Conservation (phyloP, 2,329 filamentous ascomycete species). For the Stemphylium beticola region DNA sequence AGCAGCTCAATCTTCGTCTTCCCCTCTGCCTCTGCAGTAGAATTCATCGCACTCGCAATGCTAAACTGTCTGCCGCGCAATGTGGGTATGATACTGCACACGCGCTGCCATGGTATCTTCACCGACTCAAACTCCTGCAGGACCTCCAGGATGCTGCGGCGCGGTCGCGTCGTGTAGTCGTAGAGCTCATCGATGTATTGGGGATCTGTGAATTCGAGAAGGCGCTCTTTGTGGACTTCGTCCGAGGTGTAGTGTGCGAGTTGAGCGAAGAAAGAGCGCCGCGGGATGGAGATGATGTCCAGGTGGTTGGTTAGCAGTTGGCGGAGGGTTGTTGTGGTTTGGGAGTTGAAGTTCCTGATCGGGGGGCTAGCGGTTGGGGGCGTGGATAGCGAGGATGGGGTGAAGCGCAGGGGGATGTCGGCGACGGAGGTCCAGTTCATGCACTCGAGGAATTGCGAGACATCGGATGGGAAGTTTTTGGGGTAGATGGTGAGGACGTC, state of each 20-base stretch:
- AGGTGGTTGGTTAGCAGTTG: constrained; percentile 80
- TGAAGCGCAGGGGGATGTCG: constrained; percentile 69
- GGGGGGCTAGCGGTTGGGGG: constrained; percentile 48
- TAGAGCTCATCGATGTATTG: constrained; percentile 88
- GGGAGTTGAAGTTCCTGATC: constrained; percentile 48
- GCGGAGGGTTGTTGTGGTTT: constrained; percentile 67
- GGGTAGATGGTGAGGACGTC: constrained; percentile 83
- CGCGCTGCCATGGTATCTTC: constrained; percentile 76
- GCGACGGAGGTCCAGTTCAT: constrained; percentile 81
- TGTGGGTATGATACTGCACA: constrained; percentile 75
- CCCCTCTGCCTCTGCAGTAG: constrained; percentile 9
- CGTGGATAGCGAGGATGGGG: constrained; percentile 39
- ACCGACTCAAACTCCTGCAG: constrained; percentile 88
- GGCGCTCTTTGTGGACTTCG: constrained; percentile 75
- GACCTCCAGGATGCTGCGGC: constrained; percentile 89
- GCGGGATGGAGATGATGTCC: constrained; percentile 88
- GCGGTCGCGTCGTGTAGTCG: constrained; percentile 91
- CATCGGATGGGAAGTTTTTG: constrained; percentile 83
- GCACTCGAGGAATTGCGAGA: constrained; percentile 75
- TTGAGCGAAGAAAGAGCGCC: constrained; percentile 81
- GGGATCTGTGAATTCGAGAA: constrained; percentile 81
- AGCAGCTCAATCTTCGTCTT: constrained; percentile 71
- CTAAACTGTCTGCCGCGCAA: constrained; percentile 94
- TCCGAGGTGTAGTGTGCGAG: constrained; percentile 78
- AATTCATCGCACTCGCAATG: constrained; percentile 74